These are phyloP conservation scores for Penicillium sp. DNA, from an alignment of 2,329 filamentous ascomycete genomes.

Conservation along the genomic window DNA sequence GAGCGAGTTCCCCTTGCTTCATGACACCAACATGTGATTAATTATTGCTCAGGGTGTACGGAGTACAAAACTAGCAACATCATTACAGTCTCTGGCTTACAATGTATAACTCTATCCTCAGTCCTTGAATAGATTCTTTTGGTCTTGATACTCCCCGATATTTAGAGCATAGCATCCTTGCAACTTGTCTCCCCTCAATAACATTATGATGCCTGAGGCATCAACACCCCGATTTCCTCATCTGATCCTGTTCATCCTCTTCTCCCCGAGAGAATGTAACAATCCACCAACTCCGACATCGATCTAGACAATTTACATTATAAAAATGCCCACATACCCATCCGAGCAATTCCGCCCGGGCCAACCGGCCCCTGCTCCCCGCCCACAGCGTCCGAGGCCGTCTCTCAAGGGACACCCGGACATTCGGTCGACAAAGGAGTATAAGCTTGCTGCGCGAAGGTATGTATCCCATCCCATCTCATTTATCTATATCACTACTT, in stretches of 20 bases:
- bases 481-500: neutral
- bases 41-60: neutral
- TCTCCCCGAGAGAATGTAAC: neutral
- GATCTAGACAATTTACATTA: neutral
- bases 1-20: neutral
- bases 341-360: neutral
- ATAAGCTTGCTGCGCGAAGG: constrained; percentile 41
- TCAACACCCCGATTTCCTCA: neutral
- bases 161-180: neutral
- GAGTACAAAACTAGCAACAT: neutral
- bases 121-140: neutral
- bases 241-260: neutral
- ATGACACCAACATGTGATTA: neutral
- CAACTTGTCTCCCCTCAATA: neutral
- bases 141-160: neutral
- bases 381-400: constrained; percentile 14
- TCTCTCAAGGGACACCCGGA: constrained; percentile 24
- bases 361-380: constrained; percentile 2
- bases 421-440: constrained; percentile 44
- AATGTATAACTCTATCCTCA: neutral
- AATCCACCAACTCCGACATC: neutral
- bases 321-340: neutral
- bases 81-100: neutral
- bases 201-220: neutral
- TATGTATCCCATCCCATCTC: constrained; percentile 16